Conservation (phyloP, 257 asterid genomes). For the Nicotiana paniculata region DNA sequence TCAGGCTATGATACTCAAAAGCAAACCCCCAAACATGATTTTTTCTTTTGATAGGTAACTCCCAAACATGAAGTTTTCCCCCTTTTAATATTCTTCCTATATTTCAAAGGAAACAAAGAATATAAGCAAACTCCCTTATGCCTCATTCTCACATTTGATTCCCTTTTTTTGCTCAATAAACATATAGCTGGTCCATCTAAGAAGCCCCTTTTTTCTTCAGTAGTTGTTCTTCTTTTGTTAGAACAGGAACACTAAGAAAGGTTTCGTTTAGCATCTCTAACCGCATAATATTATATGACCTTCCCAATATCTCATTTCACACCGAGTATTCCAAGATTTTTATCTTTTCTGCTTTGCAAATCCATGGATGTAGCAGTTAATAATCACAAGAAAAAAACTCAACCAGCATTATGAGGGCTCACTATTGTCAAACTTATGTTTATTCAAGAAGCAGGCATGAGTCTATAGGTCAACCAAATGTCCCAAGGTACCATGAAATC, state of each 20-base stretch:
- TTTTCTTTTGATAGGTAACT: neutral
- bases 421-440: neutral
- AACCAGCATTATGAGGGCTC: neutral
- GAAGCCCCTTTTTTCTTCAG: neutral
- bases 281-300: neutral
- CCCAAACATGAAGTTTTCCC: neutral
- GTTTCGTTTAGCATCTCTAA: no score
- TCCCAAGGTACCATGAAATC: neutral
- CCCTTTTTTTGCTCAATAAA: neutral
- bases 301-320: neutral
- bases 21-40: neutral
- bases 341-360: no score
- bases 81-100: neutral
- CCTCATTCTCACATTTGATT: neutral
- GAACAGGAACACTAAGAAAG: neutral
- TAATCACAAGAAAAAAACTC: neutral
- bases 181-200: neutral
- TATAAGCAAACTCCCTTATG: neutral
- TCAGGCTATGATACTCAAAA: neutral
- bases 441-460: neutral
- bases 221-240: neutral
- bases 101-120: neutral
- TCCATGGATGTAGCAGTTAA: neutral
- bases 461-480: neutral
- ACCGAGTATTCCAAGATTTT: no score